phyloP scores from a whole-genome alignment of 257 asterid species.

The Fraxinus pennsylvanica region DNA sequence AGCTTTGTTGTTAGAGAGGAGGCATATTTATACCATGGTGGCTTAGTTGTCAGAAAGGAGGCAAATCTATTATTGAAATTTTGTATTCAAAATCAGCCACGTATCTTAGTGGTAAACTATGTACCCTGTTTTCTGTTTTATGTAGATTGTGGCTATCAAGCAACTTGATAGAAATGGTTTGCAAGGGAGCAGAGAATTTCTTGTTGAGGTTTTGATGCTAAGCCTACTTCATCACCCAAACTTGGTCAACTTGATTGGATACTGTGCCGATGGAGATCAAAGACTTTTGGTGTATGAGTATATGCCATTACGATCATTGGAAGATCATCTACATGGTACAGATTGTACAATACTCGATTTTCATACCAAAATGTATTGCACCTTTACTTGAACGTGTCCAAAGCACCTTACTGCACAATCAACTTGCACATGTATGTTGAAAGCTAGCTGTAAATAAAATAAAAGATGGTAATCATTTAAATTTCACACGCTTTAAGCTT shows the following conservation, averaged over 20 bases:
- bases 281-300: slow-evolving; percentile 78
- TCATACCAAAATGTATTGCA: slow-evolving; percentile 9
- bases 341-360: background rate
- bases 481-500: background rate
- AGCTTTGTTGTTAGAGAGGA: background rate
- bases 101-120: background rate
- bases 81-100: background rate
- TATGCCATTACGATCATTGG: slow-evolving; percentile 84
- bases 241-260: slow-evolving; percentile 80
- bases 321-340: slow-evolving; percentile 79
- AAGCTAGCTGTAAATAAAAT: background rate
- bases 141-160: slow-evolving; percentile 76
- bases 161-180: slow-evolving; percentile 77
- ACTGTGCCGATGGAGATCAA: slow-evolving; percentile 90
- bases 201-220: slow-evolving; percentile 79
- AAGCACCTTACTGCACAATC: background rate
- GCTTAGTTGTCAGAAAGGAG: no score
- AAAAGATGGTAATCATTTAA: background rate
- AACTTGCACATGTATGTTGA: background rate
- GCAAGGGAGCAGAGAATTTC: slow-evolving; percentile 85
- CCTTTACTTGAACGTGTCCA: background rate
- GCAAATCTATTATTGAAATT: no score
- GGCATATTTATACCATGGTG: no score
- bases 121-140: background rate
- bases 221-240: slow-evolving; percentile 80